Conservation (phyloP, 1,284 basidiomycete species). For the Vanrija pseudolonga region DNA sequence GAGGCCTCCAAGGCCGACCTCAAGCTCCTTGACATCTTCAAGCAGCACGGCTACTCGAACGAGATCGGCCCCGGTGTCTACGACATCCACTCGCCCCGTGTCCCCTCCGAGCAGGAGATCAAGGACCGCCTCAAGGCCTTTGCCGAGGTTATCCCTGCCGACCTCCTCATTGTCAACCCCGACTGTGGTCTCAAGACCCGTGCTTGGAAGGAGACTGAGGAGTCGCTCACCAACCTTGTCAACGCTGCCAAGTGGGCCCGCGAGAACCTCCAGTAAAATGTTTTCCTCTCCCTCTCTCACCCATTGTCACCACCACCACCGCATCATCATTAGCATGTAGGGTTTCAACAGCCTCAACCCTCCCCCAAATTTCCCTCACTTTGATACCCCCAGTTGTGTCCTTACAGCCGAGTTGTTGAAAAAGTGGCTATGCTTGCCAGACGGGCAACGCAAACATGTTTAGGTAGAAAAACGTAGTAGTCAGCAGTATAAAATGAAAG, state of each 20-base stretch:
- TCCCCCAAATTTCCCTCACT: conserved; percentile 19
- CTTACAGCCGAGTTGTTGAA: conserved; percentile 18
- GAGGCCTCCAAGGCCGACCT: conserved; percentile 97
- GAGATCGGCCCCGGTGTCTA: conserved; percentile 98
- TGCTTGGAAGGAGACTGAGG: conserved; percentile 93
- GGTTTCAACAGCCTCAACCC: conserved; percentile 18
- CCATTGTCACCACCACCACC: not conserved
- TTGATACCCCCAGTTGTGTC: conserved; percentile 19
- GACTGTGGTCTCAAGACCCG: conserved; percentile 80
- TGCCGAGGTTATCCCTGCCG: conserved; percentile 70
- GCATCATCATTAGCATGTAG: conserved; percentile 11
- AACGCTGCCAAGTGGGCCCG: conserved; percentile 86
- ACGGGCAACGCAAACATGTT: not conserved
- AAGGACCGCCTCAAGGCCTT: conserved; percentile 85
- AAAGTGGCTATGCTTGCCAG: conserved; percentile 1
- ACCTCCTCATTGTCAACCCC: conserved; percentile 86
- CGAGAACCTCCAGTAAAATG: conserved; percentile 65
- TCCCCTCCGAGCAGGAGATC: conserved; percentile 91
- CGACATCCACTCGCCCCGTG: conserved; percentile 99
- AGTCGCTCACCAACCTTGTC: conserved; percentile 80
- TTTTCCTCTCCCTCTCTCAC: not conserved
- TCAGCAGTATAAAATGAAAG: conserved; percentile 37
- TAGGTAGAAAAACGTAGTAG: conserved; percentile 5
- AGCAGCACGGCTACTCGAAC: conserved; percentile 93
- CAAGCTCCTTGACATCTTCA: conserved; percentile 95